These are phyloP conservation scores for Hansenula sp. DNA, from an alignment of 1,139 yeast genomes.

Conservation along the genomic window DNA sequence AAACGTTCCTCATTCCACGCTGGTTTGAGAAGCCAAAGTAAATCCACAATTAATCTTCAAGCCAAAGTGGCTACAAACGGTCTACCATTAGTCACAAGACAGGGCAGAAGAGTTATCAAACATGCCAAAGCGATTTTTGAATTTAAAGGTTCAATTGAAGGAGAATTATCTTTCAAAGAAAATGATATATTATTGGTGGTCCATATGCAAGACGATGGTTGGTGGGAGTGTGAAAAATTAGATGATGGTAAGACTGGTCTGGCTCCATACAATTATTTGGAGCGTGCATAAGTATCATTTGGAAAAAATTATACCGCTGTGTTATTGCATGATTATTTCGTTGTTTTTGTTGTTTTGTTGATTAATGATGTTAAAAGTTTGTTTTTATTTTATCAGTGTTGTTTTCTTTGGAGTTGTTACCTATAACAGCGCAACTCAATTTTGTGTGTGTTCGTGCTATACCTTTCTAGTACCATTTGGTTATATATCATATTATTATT, in stretches of 20 bases:
- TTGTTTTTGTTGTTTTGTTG: too few species aligned
- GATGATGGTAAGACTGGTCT: conserved; percentile 61
- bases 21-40: conserved; percentile 20
- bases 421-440: too few species aligned
- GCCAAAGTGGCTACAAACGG: conserved; percentile 23
- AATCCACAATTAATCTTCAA: conserved; percentile 24
- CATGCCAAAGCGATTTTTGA: conserved; percentile 69
- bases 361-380: too few species aligned
- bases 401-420: too few species aligned
- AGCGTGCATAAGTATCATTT: conserved; percentile 11
- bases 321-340: too few species aligned
- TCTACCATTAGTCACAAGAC: conserved; percentile 36
- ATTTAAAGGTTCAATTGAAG: conserved; percentile 74
- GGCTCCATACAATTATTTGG: conserved; percentile 76
- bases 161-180: conserved; percentile 70
- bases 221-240: conserved; percentile 83
- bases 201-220: conserved; percentile 79
- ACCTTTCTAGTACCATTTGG: too few species aligned
- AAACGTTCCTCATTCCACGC: conserved; percentile 26
- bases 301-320: too few species aligned
- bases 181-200: conserved; percentile 71
- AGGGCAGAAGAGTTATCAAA: conserved; percentile 47
- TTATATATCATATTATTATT: too few species aligned
- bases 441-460: too few species aligned
- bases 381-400: too few species aligned